Conservation (phyloP, 495 filamentous ascomycete species). For the Neurospora africana region DNA sequence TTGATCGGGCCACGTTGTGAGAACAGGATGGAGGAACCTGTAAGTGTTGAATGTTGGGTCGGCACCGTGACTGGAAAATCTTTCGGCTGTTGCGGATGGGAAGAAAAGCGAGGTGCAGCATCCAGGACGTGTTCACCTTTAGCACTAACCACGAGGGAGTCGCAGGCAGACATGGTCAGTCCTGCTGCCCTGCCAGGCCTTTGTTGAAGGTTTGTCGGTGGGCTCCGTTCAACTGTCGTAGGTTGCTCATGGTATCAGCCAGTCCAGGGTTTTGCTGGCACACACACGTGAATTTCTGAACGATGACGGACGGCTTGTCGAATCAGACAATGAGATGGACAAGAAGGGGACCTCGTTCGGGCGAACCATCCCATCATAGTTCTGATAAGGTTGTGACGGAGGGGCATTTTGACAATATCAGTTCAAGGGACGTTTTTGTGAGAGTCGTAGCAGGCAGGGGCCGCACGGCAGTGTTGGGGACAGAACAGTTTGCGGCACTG, state of each 20-base stretch:
- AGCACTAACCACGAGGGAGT: not conserved
- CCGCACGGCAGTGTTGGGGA: not conserved
- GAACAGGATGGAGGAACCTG: not conserved
- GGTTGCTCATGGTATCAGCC: not conserved
- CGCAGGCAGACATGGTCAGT: not conserved
- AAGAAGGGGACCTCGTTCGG: not conserved
- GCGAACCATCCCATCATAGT: not conserved
- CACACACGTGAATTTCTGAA: not conserved
- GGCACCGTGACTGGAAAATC: not conserved
- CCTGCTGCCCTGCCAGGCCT: not conserved
- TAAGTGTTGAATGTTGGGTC: not conserved
- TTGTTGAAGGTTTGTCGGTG: not conserved
- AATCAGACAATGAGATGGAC: not conserved
- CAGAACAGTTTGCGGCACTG: slow-evolving; percentile 22
- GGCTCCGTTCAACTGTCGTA: not conserved
- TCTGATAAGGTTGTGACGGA: not conserved
- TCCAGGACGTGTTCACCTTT: not conserved
- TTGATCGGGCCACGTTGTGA: not conserved
- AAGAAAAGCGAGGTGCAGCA: not conserved
- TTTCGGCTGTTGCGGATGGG: not conserved
- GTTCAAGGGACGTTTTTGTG: not conserved
- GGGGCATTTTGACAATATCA: not conserved
- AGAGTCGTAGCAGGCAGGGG: not conserved
- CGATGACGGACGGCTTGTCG: not conserved
- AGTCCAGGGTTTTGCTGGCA: not conserved